These are phyloP conservation scores for Neurospora sp. DNA, from an alignment of 495 filamentous ascomycete genomes.

Conservation along the genomic window DNA sequence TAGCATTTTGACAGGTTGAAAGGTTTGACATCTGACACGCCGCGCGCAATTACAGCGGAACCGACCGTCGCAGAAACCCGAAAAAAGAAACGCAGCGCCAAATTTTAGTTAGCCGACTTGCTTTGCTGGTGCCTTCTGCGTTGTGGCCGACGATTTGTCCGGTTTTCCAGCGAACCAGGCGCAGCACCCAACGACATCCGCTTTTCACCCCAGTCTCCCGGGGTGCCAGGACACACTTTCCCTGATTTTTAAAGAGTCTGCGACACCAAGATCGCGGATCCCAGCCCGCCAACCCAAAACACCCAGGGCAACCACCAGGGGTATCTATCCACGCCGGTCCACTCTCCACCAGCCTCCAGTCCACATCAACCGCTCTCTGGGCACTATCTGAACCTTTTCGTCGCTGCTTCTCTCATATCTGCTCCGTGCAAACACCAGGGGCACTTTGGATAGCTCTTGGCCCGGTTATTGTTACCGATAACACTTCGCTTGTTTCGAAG, in stretches of 20 bases:
- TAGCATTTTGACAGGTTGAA: neutral
- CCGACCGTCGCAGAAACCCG: neutral
- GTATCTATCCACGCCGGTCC: neutral
- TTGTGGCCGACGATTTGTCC: neutral
- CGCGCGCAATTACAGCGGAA: neutral
- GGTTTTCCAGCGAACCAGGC: neutral
- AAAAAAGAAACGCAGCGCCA: neutral
- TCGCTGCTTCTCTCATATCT: neutral
- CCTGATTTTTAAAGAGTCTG: constrained; percentile 14
- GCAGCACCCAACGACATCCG: neutral
- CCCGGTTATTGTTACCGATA: neutral
- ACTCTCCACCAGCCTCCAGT: neutral
- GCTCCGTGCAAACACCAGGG: neutral
- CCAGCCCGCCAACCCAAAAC: neutral
- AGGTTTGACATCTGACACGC: neutral
- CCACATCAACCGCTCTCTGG: neutral
- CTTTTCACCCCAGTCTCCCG: constrained; percentile 1
- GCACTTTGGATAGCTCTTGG: neutral
- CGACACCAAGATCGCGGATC: constrained; percentile 5
- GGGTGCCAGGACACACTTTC: constrained; percentile 3
- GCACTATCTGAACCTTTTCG: neutral
- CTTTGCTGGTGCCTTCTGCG: neutral
- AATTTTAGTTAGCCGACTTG: neutral
- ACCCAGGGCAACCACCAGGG: neutral
- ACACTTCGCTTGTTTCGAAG: neutral